Evolutionary conservation across 129 eudicot species (phyloP).

Genomic region (Flaveria trinervia): DNA sequence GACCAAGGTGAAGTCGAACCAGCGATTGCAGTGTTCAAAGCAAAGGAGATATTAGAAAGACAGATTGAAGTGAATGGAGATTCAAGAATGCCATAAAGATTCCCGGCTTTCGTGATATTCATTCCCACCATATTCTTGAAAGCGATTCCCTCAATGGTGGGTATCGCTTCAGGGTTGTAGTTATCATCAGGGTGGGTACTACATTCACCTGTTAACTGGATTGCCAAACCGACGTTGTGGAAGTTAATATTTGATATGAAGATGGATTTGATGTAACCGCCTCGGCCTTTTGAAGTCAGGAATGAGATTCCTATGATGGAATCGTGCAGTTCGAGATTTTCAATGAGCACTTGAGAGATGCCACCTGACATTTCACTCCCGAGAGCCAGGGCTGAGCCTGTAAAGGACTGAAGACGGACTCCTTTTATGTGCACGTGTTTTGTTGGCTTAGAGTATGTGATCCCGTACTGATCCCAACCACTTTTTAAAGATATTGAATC

Average conservation of each 20-base stretch:
- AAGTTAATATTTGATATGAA: conserved; percentile 41
- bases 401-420: conserved; percentile 50
- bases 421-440: conserved; percentile 53
- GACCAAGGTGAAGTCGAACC: conserved; percentile 49
- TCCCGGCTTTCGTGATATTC: conserved; percentile 58
- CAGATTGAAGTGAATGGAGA: conserved; percentile 72
- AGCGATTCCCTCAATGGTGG: conserved; percentile 50
- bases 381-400: conserved; percentile 67
- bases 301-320: conserved; percentile 60
- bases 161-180: conserved; percentile 68
- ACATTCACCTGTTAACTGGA: conserved; percentile 57
- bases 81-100: conserved; percentile 55
- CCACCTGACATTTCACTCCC: conserved; percentile 98
- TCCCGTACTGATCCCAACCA: conserved; percentile 95
- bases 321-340: conserved; percentile 47
- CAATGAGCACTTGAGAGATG: conserved; percentile 54
- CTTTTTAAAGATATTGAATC: conserved; percentile 82
- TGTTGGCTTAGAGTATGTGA: conserved; percentile 55
- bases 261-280: conserved; percentile 59
- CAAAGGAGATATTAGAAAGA: conserved; percentile 54
- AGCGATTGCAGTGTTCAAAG: conserved; percentile 33
- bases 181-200: conserved; percentile 69
- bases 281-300: conserved; percentile 74
- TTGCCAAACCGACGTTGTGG: conserved; percentile 45
- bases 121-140: conserved; percentile 54